Evolutionary conservation across 2,329 filamentous ascomycete genomes (phyloP).

Genomic region (Colletotrichum phormii): DNA sequence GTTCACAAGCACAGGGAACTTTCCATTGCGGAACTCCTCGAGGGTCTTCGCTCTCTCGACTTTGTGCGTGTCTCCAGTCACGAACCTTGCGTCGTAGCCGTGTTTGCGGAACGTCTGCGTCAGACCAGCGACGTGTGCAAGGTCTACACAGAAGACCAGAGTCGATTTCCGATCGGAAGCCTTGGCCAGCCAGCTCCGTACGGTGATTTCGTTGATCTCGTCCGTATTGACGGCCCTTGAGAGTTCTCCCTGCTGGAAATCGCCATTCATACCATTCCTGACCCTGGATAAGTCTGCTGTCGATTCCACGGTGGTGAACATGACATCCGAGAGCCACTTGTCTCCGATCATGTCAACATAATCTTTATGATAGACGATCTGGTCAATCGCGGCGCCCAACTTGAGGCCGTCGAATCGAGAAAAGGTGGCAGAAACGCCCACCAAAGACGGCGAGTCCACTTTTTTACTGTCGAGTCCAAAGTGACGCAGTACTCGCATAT

Average conservation of each 20-base stretch:
- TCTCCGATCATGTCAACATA: constrained; percentile 79
- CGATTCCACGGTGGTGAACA: constrained; percentile 92
- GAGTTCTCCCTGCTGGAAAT: constrained; percentile 84
- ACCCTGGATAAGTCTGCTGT: constrained; percentile 83
- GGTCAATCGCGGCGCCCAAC: constrained; percentile 87
- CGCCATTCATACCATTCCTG: constrained; percentile 72
- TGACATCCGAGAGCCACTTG: constrained; percentile 90
- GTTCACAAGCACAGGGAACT: constrained; percentile 91
- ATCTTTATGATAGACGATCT: constrained; percentile 93
- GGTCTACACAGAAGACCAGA: constrained; percentile 92
- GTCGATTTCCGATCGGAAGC: constrained; percentile 83
- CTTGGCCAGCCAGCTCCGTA: constrained; percentile 87
- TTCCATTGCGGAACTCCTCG: constrained; percentile 78
- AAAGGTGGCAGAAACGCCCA: constrained; percentile 89
- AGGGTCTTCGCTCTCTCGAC: constrained; percentile 76
- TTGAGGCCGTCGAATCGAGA: constrained; percentile 85
- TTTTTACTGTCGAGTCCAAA: constrained; percentile 71
- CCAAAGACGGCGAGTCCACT: constrained; percentile 69
- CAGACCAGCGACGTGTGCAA: constrained; percentile 81
- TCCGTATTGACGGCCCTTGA: constrained; percentile 86
- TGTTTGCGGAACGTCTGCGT: constrained; percentile 80
- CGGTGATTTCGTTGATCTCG: constrained; percentile 83
- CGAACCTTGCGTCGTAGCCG: constrained; percentile 85
- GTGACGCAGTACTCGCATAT: constrained; percentile 80
- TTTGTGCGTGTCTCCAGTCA: constrained; percentile 84